Conservation (phyloP, 2,329 filamentous ascomycete genomes). For the Fusarium clavum region DNA sequence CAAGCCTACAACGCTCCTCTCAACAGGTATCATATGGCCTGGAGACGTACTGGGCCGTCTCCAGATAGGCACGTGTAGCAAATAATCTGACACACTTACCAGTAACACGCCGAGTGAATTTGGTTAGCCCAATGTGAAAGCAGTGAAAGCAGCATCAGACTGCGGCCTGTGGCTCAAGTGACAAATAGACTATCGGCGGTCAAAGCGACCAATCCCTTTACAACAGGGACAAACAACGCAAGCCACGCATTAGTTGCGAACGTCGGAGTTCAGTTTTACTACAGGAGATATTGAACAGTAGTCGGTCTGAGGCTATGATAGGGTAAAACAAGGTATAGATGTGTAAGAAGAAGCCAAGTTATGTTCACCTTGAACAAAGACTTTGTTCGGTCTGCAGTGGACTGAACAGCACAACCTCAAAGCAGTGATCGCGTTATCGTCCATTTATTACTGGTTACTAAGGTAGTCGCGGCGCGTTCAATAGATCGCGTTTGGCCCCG, state of each 20-base stretch:
- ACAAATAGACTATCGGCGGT: too few relatives aligned
- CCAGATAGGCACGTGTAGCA: too few relatives aligned
- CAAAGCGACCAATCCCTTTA: too few relatives aligned
- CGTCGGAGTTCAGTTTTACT: too few relatives aligned
- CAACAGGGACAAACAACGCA: too few relatives aligned
- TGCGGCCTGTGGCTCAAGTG: too few relatives aligned
- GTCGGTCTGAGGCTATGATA: too few relatives aligned
- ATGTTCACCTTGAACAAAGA: not conserved
- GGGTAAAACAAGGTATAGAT: not conserved
- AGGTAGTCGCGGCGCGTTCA: not conserved
- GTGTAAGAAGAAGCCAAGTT: not conserved
- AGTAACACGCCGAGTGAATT: not conserved
- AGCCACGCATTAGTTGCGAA: too few relatives aligned
- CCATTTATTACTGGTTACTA: not conserved
- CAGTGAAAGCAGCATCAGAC: not conserved
- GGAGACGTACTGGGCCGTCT: too few relatives aligned
- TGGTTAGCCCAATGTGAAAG: not conserved
- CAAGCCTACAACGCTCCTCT: too few relatives aligned
- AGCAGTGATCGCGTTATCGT: not conserved
- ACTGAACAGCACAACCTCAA: not conserved
- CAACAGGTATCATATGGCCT: too few relatives aligned
- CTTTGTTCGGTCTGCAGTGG: not conserved
- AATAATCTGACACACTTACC: not conserved
- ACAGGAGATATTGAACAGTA: too few relatives aligned
- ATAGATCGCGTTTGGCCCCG: not conserved